These are phyloP conservation scores for Echinosophora koreensis DNA, from an alignment of 306 rosid genomes.

Conservation along the genomic window DNA sequence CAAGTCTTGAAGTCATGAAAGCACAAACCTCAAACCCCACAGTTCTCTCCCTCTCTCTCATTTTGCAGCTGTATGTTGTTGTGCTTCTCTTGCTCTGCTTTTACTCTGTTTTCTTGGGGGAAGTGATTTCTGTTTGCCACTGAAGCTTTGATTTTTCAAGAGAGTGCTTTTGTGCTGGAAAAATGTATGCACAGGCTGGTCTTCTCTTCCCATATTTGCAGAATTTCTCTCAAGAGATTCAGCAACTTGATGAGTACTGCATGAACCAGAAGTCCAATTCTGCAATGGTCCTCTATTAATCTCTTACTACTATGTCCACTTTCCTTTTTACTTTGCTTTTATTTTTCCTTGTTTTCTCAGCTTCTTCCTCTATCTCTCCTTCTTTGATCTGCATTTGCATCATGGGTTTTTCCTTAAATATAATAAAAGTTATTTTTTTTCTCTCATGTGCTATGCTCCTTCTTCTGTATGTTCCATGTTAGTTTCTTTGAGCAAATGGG, in stretches of 20 bases:
- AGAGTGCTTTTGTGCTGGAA: constrained; percentile 27
- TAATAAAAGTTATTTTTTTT: constrained; percentile 9
- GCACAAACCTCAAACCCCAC: constrained; percentile 4
- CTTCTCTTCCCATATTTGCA: constrained; percentile 77
- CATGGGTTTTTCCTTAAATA: constrained; percentile 14
- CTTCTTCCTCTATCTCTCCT: constrained; percentile 37
- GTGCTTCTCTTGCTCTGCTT: constrained; percentile 35
- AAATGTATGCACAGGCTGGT: constrained; percentile 88
- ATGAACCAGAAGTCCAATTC: constrained; percentile 69
- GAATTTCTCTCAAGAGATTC: constrained; percentile 74
- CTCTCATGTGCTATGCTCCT: neutral
- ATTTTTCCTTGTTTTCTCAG: neutral
- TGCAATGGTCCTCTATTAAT: constrained; percentile 61
- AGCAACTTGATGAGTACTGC: constrained; percentile 79
- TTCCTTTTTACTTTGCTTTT: neutral
- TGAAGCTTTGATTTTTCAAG: constrained; percentile 33
- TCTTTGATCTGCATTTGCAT: constrained; percentile 59
- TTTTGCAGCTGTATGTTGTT: constrained; percentile 44
- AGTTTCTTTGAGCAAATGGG: constrained; percentile 28
- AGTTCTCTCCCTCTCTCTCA: neutral
- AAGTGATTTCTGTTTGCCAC: constrained; percentile 29
- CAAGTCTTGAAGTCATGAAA: constrained; percentile 46
- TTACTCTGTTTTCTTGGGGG: constrained; percentile 5
- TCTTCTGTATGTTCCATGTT: neutral
- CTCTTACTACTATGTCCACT: neutral